Evolutionary conservation across 306 rosid genomes (phyloP).

Genomic region (Castanospermum australe): DNA sequence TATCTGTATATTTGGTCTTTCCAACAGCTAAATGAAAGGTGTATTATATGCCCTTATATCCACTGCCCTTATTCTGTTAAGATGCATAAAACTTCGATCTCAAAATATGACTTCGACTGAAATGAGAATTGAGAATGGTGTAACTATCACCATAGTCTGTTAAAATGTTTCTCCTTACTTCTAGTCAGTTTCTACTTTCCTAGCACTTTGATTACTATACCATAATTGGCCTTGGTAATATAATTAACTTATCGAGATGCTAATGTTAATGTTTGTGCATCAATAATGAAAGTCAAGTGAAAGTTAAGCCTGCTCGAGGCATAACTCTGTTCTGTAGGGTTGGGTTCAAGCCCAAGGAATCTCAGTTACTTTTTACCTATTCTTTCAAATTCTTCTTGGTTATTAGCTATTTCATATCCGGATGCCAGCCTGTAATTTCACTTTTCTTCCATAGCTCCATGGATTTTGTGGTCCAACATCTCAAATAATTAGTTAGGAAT

Average conservation of each 20-base stretch:
- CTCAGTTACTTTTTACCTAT: background rate
- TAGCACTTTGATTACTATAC: background rate
- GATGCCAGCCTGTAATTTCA: constrained; percentile 5
- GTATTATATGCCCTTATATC: background rate
- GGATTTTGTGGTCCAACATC: constrained; percentile 1
- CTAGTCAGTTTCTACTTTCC: background rate
- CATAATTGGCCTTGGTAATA: background rate
- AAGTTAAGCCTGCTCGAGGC: constrained; percentile 1
- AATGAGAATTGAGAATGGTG: background rate
- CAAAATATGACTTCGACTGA: background rate
- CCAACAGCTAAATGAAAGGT: background rate
- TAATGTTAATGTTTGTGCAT: background rate
- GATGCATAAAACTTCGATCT: background rate
- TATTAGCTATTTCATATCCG: background rate
- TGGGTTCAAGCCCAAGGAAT: background rate
- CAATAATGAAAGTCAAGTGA: background rate
- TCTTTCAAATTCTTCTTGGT: background rate
- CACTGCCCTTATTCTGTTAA: background rate
- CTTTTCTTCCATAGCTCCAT: constrained; percentile 10
- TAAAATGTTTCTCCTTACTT: constrained; percentile 2
- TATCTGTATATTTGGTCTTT: constrained; percentile 10
- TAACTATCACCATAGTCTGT: background rate
- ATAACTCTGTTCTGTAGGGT: constrained; percentile 3
- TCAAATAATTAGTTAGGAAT: constrained; percentile 22
- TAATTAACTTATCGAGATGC: background rate